phyloP scores from a whole-genome alignment of 306 rosid genomes.

The Rubus idaeus region DNA sequence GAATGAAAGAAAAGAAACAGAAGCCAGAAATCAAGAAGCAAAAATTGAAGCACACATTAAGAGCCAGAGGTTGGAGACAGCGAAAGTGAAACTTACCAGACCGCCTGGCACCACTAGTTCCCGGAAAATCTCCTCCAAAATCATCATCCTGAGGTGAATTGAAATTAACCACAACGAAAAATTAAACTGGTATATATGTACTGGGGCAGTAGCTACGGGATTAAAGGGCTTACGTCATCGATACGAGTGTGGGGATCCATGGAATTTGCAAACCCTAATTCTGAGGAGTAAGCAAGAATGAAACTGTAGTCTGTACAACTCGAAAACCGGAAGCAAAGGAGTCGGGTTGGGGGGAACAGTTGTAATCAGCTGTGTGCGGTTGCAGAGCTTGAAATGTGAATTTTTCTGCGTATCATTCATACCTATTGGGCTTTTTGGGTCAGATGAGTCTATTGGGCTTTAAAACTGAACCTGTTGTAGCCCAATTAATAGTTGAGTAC shows the following conservation, averaged over 20 bases:
- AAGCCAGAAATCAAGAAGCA: neutral
- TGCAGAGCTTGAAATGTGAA: neutral
- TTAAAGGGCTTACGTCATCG: constrained; percentile 36
- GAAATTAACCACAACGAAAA: neutral
- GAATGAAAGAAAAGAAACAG: neutral
- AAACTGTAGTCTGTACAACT: neutral
- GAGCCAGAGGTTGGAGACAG: constrained; percentile 13
- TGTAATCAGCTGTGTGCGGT: neutral
- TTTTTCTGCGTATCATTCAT: neutral
- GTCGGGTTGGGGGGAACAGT: neutral
- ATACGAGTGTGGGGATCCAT: constrained; percentile 46
- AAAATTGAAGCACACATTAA: neutral
- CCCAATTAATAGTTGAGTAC: too few species aligned
- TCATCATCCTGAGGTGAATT: constrained; percentile 64
- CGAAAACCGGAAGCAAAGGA: constrained; percentile 1
- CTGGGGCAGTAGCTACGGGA: neutral
- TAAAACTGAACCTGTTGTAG: neutral
- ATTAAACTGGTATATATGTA: neutral
- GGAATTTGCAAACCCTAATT: constrained; percentile 25
- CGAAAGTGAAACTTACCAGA: constrained; percentile 42
- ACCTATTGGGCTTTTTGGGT: neutral
- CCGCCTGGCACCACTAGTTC: constrained; percentile 39
- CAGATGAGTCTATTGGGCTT: neutral
- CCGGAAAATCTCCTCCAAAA: constrained; percentile 70
- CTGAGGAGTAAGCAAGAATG: neutral